Evolutionary conservation across 805 yeast genomes (phyloP).

Genomic region (Monosporozyma yasuniensis): DNA sequence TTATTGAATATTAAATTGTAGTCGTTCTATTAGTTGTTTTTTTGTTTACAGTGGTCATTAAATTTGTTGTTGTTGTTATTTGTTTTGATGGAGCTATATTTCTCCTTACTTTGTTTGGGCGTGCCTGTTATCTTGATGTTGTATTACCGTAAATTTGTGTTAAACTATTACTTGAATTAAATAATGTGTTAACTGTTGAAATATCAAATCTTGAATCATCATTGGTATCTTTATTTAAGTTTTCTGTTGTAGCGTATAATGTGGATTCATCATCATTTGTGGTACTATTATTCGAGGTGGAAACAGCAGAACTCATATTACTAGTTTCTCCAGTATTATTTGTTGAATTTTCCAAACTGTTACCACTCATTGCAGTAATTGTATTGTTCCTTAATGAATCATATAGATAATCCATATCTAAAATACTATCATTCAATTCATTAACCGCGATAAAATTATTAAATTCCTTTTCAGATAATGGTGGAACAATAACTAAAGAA

Average conservation of each 20-base stretch:
- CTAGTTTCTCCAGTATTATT: neutral
- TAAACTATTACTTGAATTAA: neutral
- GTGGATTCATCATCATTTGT: conserved; percentile 1
- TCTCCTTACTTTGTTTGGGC: neutral
- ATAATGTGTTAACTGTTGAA: neutral
- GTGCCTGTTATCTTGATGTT: neutral
- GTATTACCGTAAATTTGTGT: neutral
- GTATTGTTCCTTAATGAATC: neutral
- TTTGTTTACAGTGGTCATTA: too few relatives aligned
- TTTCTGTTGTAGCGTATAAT: neutral
- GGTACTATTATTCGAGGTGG: neutral
- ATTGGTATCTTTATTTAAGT: neutral
- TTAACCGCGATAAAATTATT: neutral
- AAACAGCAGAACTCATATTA: neutral
- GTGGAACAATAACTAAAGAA: conserved; percentile 19
- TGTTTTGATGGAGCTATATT: too few relatives aligned
- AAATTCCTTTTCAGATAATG: conserved; percentile 3
- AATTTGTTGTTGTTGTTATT: too few relatives aligned
- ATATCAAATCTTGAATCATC: neutral
- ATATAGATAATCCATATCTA: neutral
- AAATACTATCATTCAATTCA: neutral
- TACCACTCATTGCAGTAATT: too few relatives aligned
- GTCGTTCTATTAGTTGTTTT: too few relatives aligned
- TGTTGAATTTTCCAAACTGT: neutral
- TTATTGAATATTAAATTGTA: neutral